Evolutionary conservation across 257 asterid species (phyloP), one percentile per base, ranked within the genome.

Genomic region (Nicotiana tabacum): DNA sequence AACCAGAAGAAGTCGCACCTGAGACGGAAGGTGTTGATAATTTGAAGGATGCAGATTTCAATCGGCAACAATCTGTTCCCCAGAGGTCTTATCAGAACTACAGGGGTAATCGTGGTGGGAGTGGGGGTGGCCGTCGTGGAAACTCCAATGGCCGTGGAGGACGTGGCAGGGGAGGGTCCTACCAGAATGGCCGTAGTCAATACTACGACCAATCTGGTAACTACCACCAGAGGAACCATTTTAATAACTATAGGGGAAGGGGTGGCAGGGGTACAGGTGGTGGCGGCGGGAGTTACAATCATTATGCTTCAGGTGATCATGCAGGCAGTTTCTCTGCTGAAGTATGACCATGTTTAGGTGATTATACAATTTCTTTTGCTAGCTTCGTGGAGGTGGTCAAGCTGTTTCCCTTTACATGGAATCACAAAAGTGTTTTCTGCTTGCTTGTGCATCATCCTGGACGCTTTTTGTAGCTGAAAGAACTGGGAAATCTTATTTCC

Each of bases 191-290:
- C 6, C 90, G 91, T 57, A 46, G 82, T 82, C 97, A 92, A 39
- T 85, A 76, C 66, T 88, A 90, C 9, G 98, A 93, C 68, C 97
- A 93, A 81, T 84, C 88, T 2, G 89, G 92, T 9, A 90, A 88
- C 57, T 91, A 92, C 82, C 80, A 90, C 77, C 91, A 85, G 15
- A 85, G 97, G 86, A 87, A 83, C 88, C 86, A 84, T 39, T 39
- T 39, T 77, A 81, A 87, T 86, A 86, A 87, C 77, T 87, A 77
- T 86, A 85, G 97, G 89, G 94, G 95, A 78, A 86, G 98, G 81
- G 95, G 98, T 11, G 91, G 96, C 77, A 88, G 97, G 84, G 97
- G 97, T 82, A 86, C 88, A 85, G 87, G 87, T 60, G 68, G 43
- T 46, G 84, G 89, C 1, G 96, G 92, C 1, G 96, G 92, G 30